Conservation (phyloP, 2,329 filamentous ascomycete species). For the Thielaviopsis ethacetica region DNA sequence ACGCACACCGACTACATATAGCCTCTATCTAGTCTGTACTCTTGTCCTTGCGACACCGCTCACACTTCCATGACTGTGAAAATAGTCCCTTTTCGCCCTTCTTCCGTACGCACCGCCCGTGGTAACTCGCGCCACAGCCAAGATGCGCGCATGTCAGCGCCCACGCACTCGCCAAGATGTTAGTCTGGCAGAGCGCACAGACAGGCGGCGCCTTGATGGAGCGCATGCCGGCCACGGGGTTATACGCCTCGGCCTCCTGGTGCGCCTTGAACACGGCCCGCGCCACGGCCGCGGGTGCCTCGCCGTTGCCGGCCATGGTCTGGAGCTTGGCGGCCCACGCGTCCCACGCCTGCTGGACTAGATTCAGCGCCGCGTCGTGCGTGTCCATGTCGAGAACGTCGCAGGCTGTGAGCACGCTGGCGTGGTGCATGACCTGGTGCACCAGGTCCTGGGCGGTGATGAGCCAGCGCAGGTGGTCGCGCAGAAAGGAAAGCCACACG, state of each 20-base stretch:
- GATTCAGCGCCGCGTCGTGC: constrained; percentile 25
- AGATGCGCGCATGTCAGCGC: neutral
- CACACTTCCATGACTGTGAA: constrained; percentile 9
- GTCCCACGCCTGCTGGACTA: constrained; percentile 26
- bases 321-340: neutral
- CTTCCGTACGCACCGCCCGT: constrained; percentile 6
- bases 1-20: neutral
- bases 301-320: neutral
- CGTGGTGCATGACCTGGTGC: constrained; percentile 38
- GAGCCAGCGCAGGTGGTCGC: constrained; percentile 36
- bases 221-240: neutral
- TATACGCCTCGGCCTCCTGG: neutral
- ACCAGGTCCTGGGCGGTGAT: constrained; percentile 29
- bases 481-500: constrained; percentile 35
- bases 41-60: constrained; percentile 1
- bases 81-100: constrained; percentile 5
- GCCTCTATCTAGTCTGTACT: neutral
- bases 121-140: constrained; percentile 1
- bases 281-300: neutral
- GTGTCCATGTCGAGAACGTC: constrained; percentile 29
- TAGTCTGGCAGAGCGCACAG: neutral
- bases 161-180: constrained; percentile 5
- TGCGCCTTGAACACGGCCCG: neutral
- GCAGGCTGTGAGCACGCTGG: constrained; percentile 32
- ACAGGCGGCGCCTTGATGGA: neutral